phyloP scores from a whole-genome alignment of 2,329 filamentous ascomycete species.

The Cladosporium sp. region DNA sequence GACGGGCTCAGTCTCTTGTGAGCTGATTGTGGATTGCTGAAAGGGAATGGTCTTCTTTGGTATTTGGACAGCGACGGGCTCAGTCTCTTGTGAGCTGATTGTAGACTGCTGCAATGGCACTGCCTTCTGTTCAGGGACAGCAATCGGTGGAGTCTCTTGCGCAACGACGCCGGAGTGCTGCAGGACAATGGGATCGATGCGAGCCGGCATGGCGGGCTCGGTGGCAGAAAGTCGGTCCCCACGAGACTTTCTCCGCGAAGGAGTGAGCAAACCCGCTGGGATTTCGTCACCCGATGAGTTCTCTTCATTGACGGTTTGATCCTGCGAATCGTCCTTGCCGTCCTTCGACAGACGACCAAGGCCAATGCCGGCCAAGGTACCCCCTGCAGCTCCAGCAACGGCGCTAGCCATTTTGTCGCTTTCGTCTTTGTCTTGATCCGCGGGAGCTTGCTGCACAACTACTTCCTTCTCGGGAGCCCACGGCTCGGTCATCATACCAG shows the following conservation, averaged over 20 bases:
- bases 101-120: slow-evolving; percentile 19
- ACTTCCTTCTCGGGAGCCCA: slow-evolving; percentile 40
- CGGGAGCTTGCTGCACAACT: slow-evolving; percentile 2
- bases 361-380: slow-evolving; percentile 32
- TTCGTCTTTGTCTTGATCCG: slow-evolving; percentile 2
- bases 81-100: slow-evolving; percentile 39
- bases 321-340: slow-evolving; percentile 12
- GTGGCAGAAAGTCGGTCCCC: background rate
- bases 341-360: slow-evolving; percentile 25
- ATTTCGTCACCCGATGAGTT: slow-evolving; percentile 1
- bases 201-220: background rate
- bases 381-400: slow-evolving; percentile 27
- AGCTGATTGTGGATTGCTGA: slow-evolving; percentile 15
- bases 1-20: slow-evolving; percentile 22
- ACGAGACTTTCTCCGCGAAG: background rate
- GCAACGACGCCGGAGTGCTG: slow-evolving; percentile 8
- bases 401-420: slow-evolving; percentile 1
- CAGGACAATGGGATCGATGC: background rate
- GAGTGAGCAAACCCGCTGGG: slow-evolving; percentile 1
- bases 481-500: slow-evolving; percentile 59
- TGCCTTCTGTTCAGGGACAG: slow-evolving; percentile 7
- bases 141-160: slow-evolving; percentile 8
- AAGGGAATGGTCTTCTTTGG: background rate
- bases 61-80: slow-evolving; percentile 25
- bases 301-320: slow-evolving; percentile 6